Base-by-base conservation (phyloP, 352 stramenopile species). In the Phytophthora tentaculata region DNA sequence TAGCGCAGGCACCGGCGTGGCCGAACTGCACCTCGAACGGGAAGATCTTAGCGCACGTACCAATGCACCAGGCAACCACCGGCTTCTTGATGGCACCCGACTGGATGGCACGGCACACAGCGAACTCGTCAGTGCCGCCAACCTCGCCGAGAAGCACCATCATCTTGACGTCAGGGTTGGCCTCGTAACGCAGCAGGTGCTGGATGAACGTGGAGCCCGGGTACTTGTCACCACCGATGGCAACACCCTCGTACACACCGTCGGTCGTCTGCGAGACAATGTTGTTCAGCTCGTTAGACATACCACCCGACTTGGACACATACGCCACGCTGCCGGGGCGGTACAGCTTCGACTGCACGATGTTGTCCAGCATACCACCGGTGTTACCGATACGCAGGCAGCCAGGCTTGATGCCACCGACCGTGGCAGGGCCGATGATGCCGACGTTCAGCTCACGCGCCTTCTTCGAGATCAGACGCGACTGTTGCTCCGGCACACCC, bases 231-330 rank as follows among this genome's bases (percentile, higher is more conserved):
- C 93, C 94, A 43, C 93, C 94, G 61, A 98, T 98, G 19, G 94
- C 94, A 22, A 98, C 92, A 61, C 92, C 92, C 71, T 99, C 97
- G 74, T 98, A 99, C 44, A 99, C 96, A 52, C 97, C 97, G 73
- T 99, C 91, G 20, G 95, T 97, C 50, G 96, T 98, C 77, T 97
- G 86, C 43, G 90, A 94, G 73, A 99, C 97, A 70, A 99, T 98
- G 81, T 99, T 99, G 85, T 99, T 99, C 16, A 99, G 82, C 74
- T 99, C 97, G 76, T 99, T 99, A 23, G 92, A 98, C 93, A 99
- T 98, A 69, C 97, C 96, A 61, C 97, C 97, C 14, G 90, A 98
- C 86, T 98, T 98, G 62, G 92, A 98, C 53, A 99, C 97, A 76
- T 99, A 99, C 24, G 94, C 95, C 49, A 99, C 96, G 50, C 89